phyloP scores from a whole-genome alignment of 2,329 filamentous ascomycete genomes.

The Leptoxyphium fumago region DNA sequence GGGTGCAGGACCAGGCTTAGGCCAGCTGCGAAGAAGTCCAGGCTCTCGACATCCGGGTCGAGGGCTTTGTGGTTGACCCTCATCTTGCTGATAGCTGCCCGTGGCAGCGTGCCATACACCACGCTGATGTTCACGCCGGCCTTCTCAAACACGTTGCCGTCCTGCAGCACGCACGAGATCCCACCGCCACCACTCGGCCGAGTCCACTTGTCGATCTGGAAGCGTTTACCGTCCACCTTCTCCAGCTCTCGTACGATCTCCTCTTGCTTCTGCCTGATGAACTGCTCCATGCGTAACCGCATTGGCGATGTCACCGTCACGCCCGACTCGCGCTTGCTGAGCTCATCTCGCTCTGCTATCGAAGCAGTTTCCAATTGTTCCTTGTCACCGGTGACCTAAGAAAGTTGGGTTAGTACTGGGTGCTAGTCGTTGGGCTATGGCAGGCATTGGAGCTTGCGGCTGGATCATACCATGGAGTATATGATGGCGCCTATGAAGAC shows the following conservation, averaged over 20 bases:
- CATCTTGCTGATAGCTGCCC: constrained; percentile 83
- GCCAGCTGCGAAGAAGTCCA: constrained; percentile 92
- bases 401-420: constrained; percentile 4
- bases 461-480: constrained; percentile 42
- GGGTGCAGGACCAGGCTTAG: constrained; percentile 89
- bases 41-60: constrained; percentile 58
- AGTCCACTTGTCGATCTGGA: constrained; percentile 74
- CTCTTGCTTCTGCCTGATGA: constrained; percentile 86
- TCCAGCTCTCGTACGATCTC: constrained; percentile 75
- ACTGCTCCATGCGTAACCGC: constrained; percentile 92
- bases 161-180: constrained; percentile 86
- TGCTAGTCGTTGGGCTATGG: background rate
- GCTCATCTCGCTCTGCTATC: constrained; percentile 72
- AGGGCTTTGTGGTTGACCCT: constrained; percentile 87
- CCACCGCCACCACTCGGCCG: constrained; percentile 82
- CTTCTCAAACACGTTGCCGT: constrained; percentile 95
- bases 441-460: constrained; percentile 1
- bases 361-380: constrained; percentile 44
- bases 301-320: constrained; percentile 73
- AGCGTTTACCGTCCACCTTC: constrained; percentile 67
- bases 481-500: constrained; percentile 39
- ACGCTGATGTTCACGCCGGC: constrained; percentile 89
- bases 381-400: constrained; percentile 24
- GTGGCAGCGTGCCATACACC: constrained; percentile 82
- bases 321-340: constrained; percentile 63